Percentiles rank a stretch among this genome's conserved stretches.
These are phyloP conservation scores for Megacollybia marginata DNA, from an alignment of 768 basidiomycete genomes.

Conservation along the genomic window DNA sequence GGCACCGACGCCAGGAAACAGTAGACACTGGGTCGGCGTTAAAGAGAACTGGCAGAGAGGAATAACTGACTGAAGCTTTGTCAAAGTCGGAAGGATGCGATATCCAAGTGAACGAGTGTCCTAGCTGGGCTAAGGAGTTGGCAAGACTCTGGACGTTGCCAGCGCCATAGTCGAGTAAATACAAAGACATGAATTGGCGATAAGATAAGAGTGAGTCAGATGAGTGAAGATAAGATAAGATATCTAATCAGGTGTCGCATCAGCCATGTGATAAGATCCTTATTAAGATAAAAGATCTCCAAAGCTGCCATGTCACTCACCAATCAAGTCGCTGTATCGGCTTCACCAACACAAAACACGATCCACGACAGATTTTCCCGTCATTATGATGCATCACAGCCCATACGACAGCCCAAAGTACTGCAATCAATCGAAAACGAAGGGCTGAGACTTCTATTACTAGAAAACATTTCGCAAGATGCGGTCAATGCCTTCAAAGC, in stretches of 20 bases:
- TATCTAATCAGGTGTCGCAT: not conserved
- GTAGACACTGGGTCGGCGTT: conserved; percentile 57
- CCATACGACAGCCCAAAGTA: conserved; percentile 53
- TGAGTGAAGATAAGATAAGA: not conserved
- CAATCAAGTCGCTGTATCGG: conserved; percentile 34
- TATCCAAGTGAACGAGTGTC: conserved; percentile 88
- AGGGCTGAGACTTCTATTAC: conserved; percentile 70
- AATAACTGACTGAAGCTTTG: conserved; percentile 73
- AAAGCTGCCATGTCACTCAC: no score
- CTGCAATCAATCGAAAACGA: conserved; percentile 82
- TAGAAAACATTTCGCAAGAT: conserved; percentile 93
- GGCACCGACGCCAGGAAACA: conserved; percentile 96
- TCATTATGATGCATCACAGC: conserved; percentile 19
- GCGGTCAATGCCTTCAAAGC: conserved; percentile 74
- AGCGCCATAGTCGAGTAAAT: conserved; percentile 94
- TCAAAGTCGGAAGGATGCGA: conserved; percentile 72
- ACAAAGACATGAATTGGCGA: conserved; percentile 45
- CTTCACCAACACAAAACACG: conserved; percentile 41
- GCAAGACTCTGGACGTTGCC: conserved; percentile 93
- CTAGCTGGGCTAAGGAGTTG: conserved; percentile 80
- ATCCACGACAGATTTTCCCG: conserved; percentile 39
- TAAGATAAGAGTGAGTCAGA: not conserved
- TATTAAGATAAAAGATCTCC: no score
- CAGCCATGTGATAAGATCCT: no score
- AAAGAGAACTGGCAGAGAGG: conserved; percentile 6